These are phyloP conservation scores for Coriolopsis trogii DNA, from an alignment of 1,284 basidiomycete genomes.

Conservation along the genomic window DNA sequence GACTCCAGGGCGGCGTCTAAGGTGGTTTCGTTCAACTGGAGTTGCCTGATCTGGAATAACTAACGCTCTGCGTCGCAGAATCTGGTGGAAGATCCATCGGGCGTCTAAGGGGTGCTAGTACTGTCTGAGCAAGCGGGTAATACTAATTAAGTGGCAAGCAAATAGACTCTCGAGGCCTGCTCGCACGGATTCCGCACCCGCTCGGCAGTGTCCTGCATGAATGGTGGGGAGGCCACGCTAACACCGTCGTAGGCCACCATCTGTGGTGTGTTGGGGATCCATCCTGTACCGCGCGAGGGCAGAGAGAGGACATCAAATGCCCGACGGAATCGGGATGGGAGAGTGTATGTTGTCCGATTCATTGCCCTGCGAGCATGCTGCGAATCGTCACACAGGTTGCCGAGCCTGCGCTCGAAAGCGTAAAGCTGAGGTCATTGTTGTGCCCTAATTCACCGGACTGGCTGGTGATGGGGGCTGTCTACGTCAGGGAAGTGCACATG, in stretches of 20 bases:
- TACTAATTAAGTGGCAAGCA: slow-evolving; percentile 12
- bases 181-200: no score
- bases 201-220: no score
- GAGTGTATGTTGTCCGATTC: slow-evolving; percentile 14
- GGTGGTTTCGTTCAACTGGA: neutral
- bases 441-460: neutral
- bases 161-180: slow-evolving; percentile 11
- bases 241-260: no score
- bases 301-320: neutral
- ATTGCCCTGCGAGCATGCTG: slow-evolving; percentile 10
- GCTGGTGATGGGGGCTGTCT: neutral
- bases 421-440: slow-evolving; percentile 8
- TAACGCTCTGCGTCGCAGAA: neutral
- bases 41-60: slow-evolving; percentile 14
- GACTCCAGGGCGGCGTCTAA: neutral
- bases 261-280: no score
- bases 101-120: slow-evolving; percentile 8
- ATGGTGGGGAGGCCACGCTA: no score
- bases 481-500: slow-evolving; percentile 1
- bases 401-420: neutral
- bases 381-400: slow-evolving; percentile 6
- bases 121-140: neutral
- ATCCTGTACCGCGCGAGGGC: no score
- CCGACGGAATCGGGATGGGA: slow-evolving; percentile 13
- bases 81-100: slow-evolving; percentile 1